Conservation (phyloP, 116 monocot genomes). For the Iris pallida region DNA sequence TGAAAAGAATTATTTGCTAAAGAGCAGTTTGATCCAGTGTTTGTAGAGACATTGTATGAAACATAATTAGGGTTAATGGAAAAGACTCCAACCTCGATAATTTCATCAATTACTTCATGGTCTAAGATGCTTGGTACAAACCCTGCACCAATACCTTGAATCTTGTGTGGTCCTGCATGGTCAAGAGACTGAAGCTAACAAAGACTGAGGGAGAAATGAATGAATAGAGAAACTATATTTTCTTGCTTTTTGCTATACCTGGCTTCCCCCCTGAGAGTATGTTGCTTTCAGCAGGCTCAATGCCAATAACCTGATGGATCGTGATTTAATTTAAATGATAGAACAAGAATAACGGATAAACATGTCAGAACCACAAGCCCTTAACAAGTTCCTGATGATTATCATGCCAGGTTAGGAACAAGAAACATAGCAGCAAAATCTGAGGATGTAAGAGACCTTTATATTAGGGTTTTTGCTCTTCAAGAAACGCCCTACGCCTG, state of each 20-base stretch:
- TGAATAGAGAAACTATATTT: neutral
- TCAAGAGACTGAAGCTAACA: neutral
- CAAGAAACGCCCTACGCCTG: constrained; percentile 79
- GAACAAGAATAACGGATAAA: neutral
- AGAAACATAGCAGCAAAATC: neutral
- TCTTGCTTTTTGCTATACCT: constrained; percentile 36
- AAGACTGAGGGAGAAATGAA: neutral
- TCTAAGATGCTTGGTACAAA: constrained; percentile 90
- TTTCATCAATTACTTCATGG: constrained; percentile 75
- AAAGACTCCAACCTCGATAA: constrained; percentile 55
- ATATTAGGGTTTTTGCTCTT: constrained; percentile 88
- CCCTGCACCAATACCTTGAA: constrained; percentile 96
- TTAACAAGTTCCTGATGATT: neutral
- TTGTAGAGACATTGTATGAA: too few species aligned
- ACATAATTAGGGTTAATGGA: neutral
- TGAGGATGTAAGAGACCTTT: constrained; percentile 44
- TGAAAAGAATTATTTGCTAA: too few species aligned
- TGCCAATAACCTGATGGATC: constrained; percentile 66
- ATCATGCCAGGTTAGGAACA: neutral
- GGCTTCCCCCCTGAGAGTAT: constrained; percentile 95
- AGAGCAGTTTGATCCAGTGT: too few species aligned
- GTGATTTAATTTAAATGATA: neutral
- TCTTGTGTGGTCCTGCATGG: constrained; percentile 92
- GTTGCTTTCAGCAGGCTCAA: constrained; percentile 94
- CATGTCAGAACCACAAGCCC: neutral